Conservation (phyloP, 306 rosid species). For the Pterocarpus santalinus region DNA sequence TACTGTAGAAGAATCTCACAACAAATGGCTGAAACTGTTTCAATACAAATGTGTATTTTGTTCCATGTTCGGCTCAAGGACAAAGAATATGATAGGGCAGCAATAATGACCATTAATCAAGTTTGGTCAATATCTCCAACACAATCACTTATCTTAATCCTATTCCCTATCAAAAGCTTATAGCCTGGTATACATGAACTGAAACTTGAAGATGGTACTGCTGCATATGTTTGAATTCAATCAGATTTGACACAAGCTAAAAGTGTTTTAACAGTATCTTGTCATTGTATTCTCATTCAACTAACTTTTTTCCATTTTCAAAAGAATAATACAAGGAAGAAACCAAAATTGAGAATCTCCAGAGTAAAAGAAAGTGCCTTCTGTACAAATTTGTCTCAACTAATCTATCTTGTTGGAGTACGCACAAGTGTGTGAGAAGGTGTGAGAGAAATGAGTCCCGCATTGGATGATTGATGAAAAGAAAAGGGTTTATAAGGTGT, state of each 20-base stretch:
- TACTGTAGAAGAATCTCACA: neutral
- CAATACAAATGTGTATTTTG: neutral
- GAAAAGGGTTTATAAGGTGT: no score
- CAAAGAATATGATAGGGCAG: no score
- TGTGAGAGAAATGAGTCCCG: no score
- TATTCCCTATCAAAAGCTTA: neutral
- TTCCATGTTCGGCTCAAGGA: neutral
- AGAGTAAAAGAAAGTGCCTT: neutral
- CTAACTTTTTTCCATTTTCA: constrained; percentile 3
- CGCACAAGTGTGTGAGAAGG: no score
- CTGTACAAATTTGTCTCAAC: neutral
- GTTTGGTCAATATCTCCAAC: no score
- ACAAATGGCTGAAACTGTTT: neutral
- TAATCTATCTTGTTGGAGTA: neutral
- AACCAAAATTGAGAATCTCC: neutral
- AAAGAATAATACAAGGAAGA: neutral
- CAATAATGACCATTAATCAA: no score
- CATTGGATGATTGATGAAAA: no score
- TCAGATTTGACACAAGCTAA: neutral
- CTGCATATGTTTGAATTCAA: neutral
- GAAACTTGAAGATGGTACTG: neutral
- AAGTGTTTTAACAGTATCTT: no score
- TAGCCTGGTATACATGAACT: neutral
- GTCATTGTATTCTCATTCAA: constrained; percentile 6
- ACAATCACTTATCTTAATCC: no score